Base-by-base conservation (phyloP, 371 early-diverging fungal species). In the Mucor velutinosus region DNA sequence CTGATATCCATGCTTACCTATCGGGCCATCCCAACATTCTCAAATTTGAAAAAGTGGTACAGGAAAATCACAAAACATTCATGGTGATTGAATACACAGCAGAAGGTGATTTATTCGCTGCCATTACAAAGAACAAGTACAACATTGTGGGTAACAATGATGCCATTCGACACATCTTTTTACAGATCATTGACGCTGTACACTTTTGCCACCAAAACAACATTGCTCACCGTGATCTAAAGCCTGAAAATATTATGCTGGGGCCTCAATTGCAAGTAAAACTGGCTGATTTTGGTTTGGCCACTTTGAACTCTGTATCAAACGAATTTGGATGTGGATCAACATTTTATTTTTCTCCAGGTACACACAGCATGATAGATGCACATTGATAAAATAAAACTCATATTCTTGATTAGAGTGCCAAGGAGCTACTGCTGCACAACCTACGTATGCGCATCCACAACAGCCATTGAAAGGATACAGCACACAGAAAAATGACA, bases 311-410 rank as follows among this genome's bases (percentile, higher is more conserved):
- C 64, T 64, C 77, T 12, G 84, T 86, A 37, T 90, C 93, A 4
- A 81, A 79, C 23, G 92, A 92, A 64, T 92, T 91, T 84, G 92
- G 90, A 56, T 92, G 92, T 65, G 93, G 93, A 19, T 91, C 92
- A n/a, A 90, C 91, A 2, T 92, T 92, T 73, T 97, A 97, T 77
- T 92, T 97, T 86, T 93, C 95, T 14, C 98, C 97, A 69, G 88
- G 88, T 88, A 83, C 65, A 43, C 19, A 33, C 14, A 62, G 23
- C 51, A 51, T 51, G 7, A 21, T 23, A 23, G 10, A 49, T 49
- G 49, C 23, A 21, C 49, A 49, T 21, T 21, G 51, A 23, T 51
- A 51, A 51, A 51, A 41, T 51, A 11, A 19, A 51, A 33, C 17
- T 61, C 55, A 66, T 45, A 60, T 12, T 53, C 32, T 69, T 55